These are phyloP conservation scores for Quercus lobata DNA, from an alignment of 331 rosid genomes.

Conservation along the genomic window DNA sequence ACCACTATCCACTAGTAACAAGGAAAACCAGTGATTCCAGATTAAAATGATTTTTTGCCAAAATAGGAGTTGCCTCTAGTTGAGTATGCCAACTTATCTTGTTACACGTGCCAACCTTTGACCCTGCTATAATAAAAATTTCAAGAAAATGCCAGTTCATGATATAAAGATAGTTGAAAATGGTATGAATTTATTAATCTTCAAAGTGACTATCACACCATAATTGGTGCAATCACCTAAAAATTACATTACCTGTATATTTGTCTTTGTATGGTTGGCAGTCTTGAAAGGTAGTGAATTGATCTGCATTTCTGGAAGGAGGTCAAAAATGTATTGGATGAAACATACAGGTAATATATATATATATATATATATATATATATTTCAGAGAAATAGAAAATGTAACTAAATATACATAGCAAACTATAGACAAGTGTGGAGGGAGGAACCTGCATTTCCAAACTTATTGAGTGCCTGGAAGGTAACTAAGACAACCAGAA, in stretches of 20 bases:
- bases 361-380: too few species aligned
- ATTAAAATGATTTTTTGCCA: background rate
- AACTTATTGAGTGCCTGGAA: slow-evolving; percentile 52
- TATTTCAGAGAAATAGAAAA: too few species aligned
- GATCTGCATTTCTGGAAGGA: too few species aligned
- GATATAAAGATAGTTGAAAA: background rate
- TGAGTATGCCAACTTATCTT: background rate
- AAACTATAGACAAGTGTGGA: background rate
- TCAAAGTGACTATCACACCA: background rate
- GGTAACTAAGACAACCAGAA: background rate
- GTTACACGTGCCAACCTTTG: background rate
- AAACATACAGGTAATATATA: too few species aligned
- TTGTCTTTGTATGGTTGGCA: too few species aligned
- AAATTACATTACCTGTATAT: slow-evolving; percentile 43
- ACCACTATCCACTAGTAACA: slow-evolving; percentile 2
- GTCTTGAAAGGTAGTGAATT: too few species aligned
- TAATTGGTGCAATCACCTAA: background rate
- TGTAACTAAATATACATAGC: background rate
- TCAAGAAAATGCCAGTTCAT: background rate
- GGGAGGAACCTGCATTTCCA: slow-evolving; percentile 55
- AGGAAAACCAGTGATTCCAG: slow-evolving; percentile 8
- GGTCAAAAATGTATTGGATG: too few species aligned
- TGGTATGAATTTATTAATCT: background rate
- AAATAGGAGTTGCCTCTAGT: background rate
- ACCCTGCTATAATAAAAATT: background rate